A percentile compares a stretch with the other conserved stretches of the same genome.
phyloP scores from a whole-genome alignment of 106 monocot genomes.

The Triglochin maritima region DNA sequence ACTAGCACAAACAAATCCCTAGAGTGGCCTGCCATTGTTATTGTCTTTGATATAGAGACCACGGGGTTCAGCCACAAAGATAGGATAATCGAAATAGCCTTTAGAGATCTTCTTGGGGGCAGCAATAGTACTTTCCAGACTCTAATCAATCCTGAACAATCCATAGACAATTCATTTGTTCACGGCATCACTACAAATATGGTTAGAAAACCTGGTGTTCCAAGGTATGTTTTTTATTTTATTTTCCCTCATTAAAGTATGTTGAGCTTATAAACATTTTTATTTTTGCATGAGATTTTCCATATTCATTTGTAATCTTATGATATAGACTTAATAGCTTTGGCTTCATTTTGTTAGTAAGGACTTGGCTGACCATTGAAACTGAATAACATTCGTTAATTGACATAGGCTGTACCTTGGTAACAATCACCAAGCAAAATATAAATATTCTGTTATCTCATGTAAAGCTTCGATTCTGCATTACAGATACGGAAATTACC shows the following conservation, averaged over 20 bases:
- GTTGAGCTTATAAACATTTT: too few relatives aligned
- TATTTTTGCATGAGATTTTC: too few relatives aligned
- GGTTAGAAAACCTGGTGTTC: slow-evolving; percentile 68
- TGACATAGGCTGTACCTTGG: too few relatives aligned
- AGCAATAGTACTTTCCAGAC: slow-evolving; percentile 80
- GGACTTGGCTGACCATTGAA: too few relatives aligned
- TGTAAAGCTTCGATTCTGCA: too few relatives aligned
- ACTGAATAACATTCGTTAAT: too few relatives aligned
- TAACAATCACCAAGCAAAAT: too few relatives aligned
- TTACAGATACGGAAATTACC: too few relatives aligned
- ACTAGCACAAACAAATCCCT: slow-evolving; percentile 17
- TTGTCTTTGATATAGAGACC: slow-evolving; percentile 94
- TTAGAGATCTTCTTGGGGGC: slow-evolving; percentile 78
- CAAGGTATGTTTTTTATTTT: slow-evolving; percentile 75
- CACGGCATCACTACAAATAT: slow-evolving; percentile 69
- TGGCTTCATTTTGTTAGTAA: too few relatives aligned
- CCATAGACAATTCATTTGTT: slow-evolving; percentile 42
- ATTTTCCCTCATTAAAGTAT: background rate
- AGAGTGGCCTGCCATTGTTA: slow-evolving; percentile 53
- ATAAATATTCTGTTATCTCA: too few relatives aligned
- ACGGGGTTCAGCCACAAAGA: slow-evolving; percentile 54
- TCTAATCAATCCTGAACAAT: slow-evolving; percentile 64
- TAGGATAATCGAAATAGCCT: slow-evolving; percentile 89
- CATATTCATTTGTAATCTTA: too few relatives aligned
- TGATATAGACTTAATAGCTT: too few relatives aligned